Evolutionary conservation across 352 stramenopile genomes (phyloP), one percentile per base, ranked within the genome.

Genomic region (Phytopythium kandeliae): DNA sequence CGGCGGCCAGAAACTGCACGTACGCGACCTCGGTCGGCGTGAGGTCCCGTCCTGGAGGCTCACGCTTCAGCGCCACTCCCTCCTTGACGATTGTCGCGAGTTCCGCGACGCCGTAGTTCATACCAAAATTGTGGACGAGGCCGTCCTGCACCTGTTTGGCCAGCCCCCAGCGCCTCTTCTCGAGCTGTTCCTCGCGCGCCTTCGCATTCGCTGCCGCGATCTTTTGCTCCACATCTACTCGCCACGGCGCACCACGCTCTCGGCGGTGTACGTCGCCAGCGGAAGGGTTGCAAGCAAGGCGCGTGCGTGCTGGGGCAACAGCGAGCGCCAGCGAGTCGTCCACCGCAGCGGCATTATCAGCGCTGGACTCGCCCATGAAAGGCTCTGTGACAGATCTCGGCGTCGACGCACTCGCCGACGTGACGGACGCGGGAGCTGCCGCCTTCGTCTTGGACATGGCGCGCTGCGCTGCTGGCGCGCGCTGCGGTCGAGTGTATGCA

Each of bases 101-200:
- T 50, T 91, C 77, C 0, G 77, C 65, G 21, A 89, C 64, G 15
- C 75, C 80, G 51, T 89, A 85, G 54, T 86, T 88, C 54, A 89
- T 78, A 22, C 65, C 69, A 51, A 72, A 88, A 33, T 74, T 84
- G 61, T 89, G 73, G 60, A 86, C 57, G 8, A 89, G 57, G 0
- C 75, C 75, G 35, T 89, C 71, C 43, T 91, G 79, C 5, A 86
- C 57, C 49, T 91, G 77, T 43, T 91, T 91, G 21, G 74, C 77
- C 6, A 91, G 67, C 5, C 72, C 79, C 72, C 78, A 86, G 3
- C 79, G 73, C 4, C 77, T 74, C 47, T 89, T 87, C 50, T 89
- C 77, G 25, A 64, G 63, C 37, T 89, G 72, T 36, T 89, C 74
- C 31, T 86, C 71, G 35, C 60, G 61, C 0, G 71, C 77, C 24